Evolutionary conservation across 768 basidiomycete genomes (phyloP), one percentile per base, ranked within the genome.

Genomic region (Paxillus ammoniavirescens): DNA sequence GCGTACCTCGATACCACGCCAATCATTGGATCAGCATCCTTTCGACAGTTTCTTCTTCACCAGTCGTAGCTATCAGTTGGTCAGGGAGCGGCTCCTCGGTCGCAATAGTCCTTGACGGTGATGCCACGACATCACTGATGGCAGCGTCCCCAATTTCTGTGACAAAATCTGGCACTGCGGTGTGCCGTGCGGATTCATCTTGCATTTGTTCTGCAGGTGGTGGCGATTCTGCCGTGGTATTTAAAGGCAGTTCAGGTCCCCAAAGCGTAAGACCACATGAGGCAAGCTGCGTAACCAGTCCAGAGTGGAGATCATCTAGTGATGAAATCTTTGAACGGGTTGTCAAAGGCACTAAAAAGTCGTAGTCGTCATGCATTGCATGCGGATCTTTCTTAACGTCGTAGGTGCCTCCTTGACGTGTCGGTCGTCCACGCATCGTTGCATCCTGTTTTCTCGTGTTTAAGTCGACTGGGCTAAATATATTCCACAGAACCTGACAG

Each of bases 241-340:
- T 42, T 48, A 44, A 38, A 49, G 47, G 14, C 36, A 36, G n/a
- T 21, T 30, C 53, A 38, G 60, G 37, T 31, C 66, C 70, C 78
- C 79, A 83, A 10, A 87, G 67, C 21, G 77, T 74, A 53, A 87
- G 57, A 8, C 83, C 84, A 6, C 73, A 65, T 42, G 72, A 68
- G 26, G 77, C 70, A 64, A 79, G 66, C 48, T 73, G 64, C 40
- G 84, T 81, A 28, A 83, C 72, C 52, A 73, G 62, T 2, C 52
- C 69, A 30, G 83, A 82, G 53, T 76, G 66, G 12, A 87, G 68
- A 63, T 82, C 75, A 21, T 73, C 74, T 53, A 81, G 61, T 35
- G 69, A 70, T 26, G 69, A 65, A 18, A 75, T 60, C 58, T 73
- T 74, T 30, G 73, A 76, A 40, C 73, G 66, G 6, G 71, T 71